Base-by-base conservation (phyloP, 192 early-diverging fungal species). In the Cetraspora pellucida region DNA sequence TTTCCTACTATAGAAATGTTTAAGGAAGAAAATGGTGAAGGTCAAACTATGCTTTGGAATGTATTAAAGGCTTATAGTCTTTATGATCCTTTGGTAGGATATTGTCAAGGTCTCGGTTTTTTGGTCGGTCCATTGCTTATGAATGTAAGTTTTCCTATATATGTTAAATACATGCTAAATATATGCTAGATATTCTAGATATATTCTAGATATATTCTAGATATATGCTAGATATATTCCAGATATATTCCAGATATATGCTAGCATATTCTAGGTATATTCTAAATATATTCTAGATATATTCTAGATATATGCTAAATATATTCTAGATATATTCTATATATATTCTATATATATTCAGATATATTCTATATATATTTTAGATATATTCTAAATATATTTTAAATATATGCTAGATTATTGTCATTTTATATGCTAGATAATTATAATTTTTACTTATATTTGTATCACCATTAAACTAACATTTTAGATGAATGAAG, bases 101-200 rank as follows among this genome's bases (percentile, higher is more conserved):
- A 99, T 75, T 99, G 97, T 82, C 97, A 99, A 84, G 97, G 97
- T 17, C 89, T 99, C 37, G 92, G 94, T 7, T 99, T 99, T 79
- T 87, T 99, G 52, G 93, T 96, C 7, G 97, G 96, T 13, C 93
- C 94, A 69, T 77, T 99, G 70, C 82, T 99, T 44, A 87, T 98
- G 89, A 96, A 93, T 85, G 94, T 94, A 87, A 85, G 83, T 83
- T 13, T 11, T 21, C 59, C 59, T 43, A 17, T 64, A 9, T 47
- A 49, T 23, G 17, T 27, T 57, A 23, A 28, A 43, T 43, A 55
- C 45, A 28, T 27, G 25, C n/a, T n/a, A 44, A 7, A 7, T 23
- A 23, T 23, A 8, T 37, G 19, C 59, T 43, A 17, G 52, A 9
- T 47, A 49, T 23, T 19, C 19, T 57, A 23, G 17, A 43, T 43